Evolutionary conservation across 2,329 filamentous ascomycete species (phyloP), one percentile per base, ranked within the genome.

Genomic region (Camillea tinctor): DNA sequence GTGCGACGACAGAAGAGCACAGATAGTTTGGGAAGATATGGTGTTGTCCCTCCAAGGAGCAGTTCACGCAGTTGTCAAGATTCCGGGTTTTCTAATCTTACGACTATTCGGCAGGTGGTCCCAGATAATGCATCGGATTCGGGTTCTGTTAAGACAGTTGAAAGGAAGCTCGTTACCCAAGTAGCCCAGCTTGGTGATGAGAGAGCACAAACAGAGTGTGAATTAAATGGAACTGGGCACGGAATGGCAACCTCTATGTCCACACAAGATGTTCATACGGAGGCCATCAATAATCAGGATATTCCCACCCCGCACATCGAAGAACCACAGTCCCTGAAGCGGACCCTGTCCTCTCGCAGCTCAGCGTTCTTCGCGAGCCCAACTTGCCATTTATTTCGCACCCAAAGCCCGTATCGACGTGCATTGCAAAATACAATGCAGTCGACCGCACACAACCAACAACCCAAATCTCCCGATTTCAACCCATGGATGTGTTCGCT

Each of bases 381-480:
- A 1, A 73, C 76, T 1, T 78, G 77, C 17, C 80, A 83, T 60
- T 71, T 85, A 0, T 84, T 86, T 61, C 77, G 83, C 24, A 81
- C 82, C 0, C 74, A 78, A 23, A 87, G 84, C 57, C 83, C 84
- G 0, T 88, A 82, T 64, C 80, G 84, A 2, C 80, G 80, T 23
- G 81, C 80, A 2, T 67, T 87, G 30, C 78, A 76, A 51, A 76
- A 79, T 54, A 80, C 73, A 1, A 83, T 84, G 65, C 73, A 74
- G 58, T 68, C 73, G 7, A 73, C 74, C 17, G 67, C 76, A 7
- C 68, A 71, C 17, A 62, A 61, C 1, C 63, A 69, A 4, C 59
- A 66, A 2, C 58, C 60, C 0, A 69, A 63, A 5, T 70, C 71
- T 3, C 64, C 73, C 0, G 74, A 73, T 24, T 72, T 70, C 22